Evolutionary conservation across 1,284 basidiomycete species (phyloP), one percentile per base, ranked within the genome.

Genomic region (Schizophyllum amplum): DNA sequence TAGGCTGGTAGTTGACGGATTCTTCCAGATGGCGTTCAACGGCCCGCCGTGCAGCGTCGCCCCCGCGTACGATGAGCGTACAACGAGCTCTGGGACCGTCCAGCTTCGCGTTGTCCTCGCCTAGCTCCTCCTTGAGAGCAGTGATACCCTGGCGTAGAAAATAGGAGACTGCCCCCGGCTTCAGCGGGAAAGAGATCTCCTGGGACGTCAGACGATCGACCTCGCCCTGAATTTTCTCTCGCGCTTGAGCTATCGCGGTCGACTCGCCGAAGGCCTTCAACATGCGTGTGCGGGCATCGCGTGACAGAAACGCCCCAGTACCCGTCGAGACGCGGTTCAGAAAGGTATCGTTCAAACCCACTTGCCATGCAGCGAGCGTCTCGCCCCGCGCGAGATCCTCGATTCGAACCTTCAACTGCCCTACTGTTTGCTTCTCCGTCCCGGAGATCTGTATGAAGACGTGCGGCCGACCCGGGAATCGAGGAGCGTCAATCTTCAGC

Each of bases 361-460:
- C n/a, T n/a, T 54, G 46, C 15, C 53, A 42, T 25, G 42, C 46
- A 25, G 53, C 53, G 22, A 54, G 53, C 47, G 42, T 47, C 27
- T 54, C 47, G 11, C 54, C 54, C 24, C 42, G 26, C 42, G 54
- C 54, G 23, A 55, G 54, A 49, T 27, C 47, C 42, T 55, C 54
- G 20, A 27, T 48, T 21, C 54, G 46, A 13, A 55, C 54, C 51
- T 55, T 55, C 4, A 51, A n/a, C 22, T 47, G 48, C 1, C 54
- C 54, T 11, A 55, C 54, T 5, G 54, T 48, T 21, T 55, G 42
- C 48, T 25, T 51, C 48, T 55, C 42, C 48, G 25, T 27, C 15
- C 54, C 54, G 11, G 20, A 21, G 17, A 55, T 33, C 6, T 50
- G 54, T n/a, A 55, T 51, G 47, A 55, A 55, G 6, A 33, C 54